Evolutionary conservation across 371 early-diverging fungal genomes (phyloP), one percentile per base, ranked within the genome.

Genomic region (Mucor velutinosus): DNA sequence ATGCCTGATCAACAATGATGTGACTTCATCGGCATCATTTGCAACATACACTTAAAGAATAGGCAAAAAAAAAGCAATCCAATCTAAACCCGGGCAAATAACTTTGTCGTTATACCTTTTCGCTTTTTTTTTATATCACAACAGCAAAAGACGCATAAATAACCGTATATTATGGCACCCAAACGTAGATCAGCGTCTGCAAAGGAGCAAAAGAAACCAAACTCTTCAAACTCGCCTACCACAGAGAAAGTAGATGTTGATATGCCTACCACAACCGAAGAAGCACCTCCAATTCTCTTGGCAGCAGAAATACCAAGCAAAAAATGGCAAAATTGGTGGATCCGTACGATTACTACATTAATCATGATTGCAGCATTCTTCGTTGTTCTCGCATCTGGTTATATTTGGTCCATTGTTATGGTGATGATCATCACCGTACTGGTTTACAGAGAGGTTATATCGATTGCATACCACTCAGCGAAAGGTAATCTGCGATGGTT

Each of bases 371-470:
- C 78, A 25, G 86, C 89, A 11, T 97, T 97, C 77, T 81, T 93
- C 43, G 75, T 83, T 33, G 89, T 95, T 25, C 81, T 97, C 32
- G 90, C 91, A 11, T 85, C 90, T 12, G 96, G 97, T 10, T 94
- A 92, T 67, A 69, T 89, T 25, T 86, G 83, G 82, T 90, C 93
- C 49, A 89, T 97, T 66, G 76, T 94, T 23, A 85, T 95, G 75
- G 97, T 99, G 0, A 84, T 93, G 60, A 80, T 86, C 45, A 85
- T 98, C 37, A 95, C 95, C 58, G 86, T 89, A 21, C 66, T 87
- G 35, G 91, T 94, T 30, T 96, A 92, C 79, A 89, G 87, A 65
- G 99, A 99, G 75, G 95, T 99, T 19, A 96, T 99, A 67, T 87
- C 89, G 23, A 88, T 98, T 39, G 94, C 94, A 23, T 84, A 89